Evolutionary conservation across 805 yeast genomes (phyloP), one percentile per base, ranked within the genome.

Genomic region (Wickerhamiella domercqiae): DNA sequence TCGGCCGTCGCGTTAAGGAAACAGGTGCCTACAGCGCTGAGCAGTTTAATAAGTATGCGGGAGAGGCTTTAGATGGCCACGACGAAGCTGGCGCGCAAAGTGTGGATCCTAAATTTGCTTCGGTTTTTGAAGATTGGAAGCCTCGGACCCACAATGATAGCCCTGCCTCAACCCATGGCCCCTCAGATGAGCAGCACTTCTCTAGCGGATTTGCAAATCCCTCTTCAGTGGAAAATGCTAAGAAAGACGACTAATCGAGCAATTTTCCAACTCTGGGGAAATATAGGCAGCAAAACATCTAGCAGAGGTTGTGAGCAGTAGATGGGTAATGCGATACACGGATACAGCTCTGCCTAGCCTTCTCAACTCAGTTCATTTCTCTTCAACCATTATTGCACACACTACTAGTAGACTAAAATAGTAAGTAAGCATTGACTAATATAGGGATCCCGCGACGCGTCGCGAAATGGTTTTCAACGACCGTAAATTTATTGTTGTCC

Each of bases 1-100:
- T 87, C 62, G 95, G 96, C 34, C 93, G 81, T 54, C 83, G 75
- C 53, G 79, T 87, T 62, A 93, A 80, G 55, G 93, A 84, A 47
- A 82, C 95, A 1, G 79, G 93, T 24, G 69, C 65, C 42, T 73
- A 72, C 47, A 81, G 93, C 20, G 74, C 73, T 38, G 78, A 75
- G 45, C 74, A 77, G n/a, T 67, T 71, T 50, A 67, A 65, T 43
- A 62, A 64, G 14, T 73, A 75, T 52, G 75, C 83, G 2, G 49
- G 52, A 20, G 60, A 53, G 37, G 39, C 40, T 17, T 9, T 41
- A 29, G 38, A 34, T 16, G 21, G 21, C 11, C 7, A 15, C 20
- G 32, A 30, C 24, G 39, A 36, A 24, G 25, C 38, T 4, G 39
- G 34, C 16, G 39, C 21, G 2, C 21, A 30, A 1, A 17, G 18